Evolutionary conservation across 352 stramenopile genomes (phyloP).

Genomic region (Globisporangium emineosum): DNA sequence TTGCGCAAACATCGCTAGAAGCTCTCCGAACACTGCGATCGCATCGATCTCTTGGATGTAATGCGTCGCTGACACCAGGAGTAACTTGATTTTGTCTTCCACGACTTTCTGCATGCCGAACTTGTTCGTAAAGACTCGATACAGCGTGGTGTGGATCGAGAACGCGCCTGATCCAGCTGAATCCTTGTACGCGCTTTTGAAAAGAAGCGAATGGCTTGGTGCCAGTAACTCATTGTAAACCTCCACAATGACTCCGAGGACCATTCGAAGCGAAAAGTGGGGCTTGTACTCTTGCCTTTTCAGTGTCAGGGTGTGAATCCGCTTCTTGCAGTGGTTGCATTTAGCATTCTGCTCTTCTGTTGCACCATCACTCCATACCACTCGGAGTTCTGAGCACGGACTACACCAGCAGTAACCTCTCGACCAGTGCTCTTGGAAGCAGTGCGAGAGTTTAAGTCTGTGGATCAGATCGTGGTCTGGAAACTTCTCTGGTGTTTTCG

Average conservation of each 20-base stretch:
- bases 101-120: conserved; percentile 54
- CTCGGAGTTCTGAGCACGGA: conserved; percentile 18
- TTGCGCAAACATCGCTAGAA: conserved; percentile 46
- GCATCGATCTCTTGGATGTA: conserved; percentile 48
- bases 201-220: conserved; percentile 39
- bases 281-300: conserved; percentile 28
- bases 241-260: conserved; percentile 48
- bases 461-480: conserved; percentile 27
- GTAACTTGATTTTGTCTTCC: conserved; percentile 59
- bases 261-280: conserved; percentile 51
- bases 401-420: conserved; percentile 57
- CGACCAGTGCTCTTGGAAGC: conserved; percentile 49
- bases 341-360: neutral
- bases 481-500: conserved; percentile 4
- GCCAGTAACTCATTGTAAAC: conserved; percentile 47
- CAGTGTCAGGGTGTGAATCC: conserved; percentile 34
- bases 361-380: conserved; percentile 24
- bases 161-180: conserved; percentile 14
- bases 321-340: conserved; percentile 29
- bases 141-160: conserved; percentile 45
- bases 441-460: conserved; percentile 37
- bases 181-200: conserved; percentile 27
- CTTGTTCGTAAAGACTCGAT: conserved; percentile 38
- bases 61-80: conserved; percentile 61
- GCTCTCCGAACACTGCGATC: conserved; percentile 62